Conservation (phyloP, 257 asterid species). For the Primulina eburnea region DNA sequence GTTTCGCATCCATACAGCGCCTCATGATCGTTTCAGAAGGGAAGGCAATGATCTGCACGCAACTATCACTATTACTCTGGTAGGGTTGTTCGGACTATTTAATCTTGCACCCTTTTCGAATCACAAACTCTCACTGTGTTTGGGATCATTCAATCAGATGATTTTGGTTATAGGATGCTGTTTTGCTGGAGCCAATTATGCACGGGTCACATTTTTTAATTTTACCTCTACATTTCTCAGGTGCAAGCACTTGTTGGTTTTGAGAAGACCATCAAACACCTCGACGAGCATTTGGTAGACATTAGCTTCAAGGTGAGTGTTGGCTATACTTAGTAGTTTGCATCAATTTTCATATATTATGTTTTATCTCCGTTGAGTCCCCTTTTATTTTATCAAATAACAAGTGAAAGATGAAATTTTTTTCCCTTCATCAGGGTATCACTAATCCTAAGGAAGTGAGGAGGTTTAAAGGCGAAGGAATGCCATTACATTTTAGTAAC, state of each 20-base stretch:
- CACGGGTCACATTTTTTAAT: neutral
- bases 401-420: neutral
- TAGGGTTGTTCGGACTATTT: conserved; percentile 24
- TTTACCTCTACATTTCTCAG: conserved; percentile 30
- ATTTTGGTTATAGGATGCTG: neutral
- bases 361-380: no score
- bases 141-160: no score
- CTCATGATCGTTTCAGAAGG: conserved; percentile 82
- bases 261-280: conserved; percentile 82
- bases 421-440: conserved; percentile 47
- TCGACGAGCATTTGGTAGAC: conserved; percentile 80
- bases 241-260: conserved; percentile 98
- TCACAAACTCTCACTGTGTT: no score
- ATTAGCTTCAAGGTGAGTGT: conserved; percentile 52
- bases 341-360: neutral
- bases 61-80: conserved; percentile 80
- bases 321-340: neutral
- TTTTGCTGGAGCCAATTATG: neutral
- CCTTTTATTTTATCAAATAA: no score
- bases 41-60: conserved; percentile 84
- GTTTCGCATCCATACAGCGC: conserved; percentile 89
- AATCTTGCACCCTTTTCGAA: no score
- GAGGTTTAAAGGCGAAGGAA: conserved; percentile 88
- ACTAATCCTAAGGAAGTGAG: conserved; percentile 87
- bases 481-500: conserved; percentile 79